These are phyloP conservation scores for Candida morakotiae DNA, from an alignment of 805 yeast genomes.

Conservation along the genomic window DNA sequence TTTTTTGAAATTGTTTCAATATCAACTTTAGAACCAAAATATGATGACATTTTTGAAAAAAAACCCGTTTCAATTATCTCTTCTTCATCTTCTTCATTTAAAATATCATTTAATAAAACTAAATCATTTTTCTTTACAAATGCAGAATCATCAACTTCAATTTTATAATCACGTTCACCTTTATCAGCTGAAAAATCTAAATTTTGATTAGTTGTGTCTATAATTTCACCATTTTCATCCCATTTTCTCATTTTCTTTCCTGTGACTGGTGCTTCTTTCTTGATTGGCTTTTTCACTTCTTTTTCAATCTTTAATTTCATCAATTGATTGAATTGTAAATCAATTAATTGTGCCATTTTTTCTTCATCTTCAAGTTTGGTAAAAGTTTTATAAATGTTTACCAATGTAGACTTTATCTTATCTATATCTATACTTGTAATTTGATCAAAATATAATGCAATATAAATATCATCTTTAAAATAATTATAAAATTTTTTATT, in stretches of 20 bases:
- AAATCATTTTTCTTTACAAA: slow-evolving; percentile 35
- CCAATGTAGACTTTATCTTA: slow-evolving; percentile 27
- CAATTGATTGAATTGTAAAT: slow-evolving; percentile 35
- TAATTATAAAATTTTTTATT: slow-evolving; percentile 34
- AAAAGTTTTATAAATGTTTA: slow-evolving; percentile 30
- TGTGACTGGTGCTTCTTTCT: slow-evolving; percentile 2
- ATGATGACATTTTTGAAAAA: slow-evolving; percentile 31
- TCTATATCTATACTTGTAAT: slow-evolving; percentile 38
- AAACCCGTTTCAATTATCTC: slow-evolving; percentile 17
- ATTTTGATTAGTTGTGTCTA: slow-evolving; percentile 19
- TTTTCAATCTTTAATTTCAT: slow-evolving; percentile 23
- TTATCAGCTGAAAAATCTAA: slow-evolving; percentile 30
- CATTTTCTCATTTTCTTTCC: slow-evolving; percentile 40
- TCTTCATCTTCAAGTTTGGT: slow-evolving; percentile 23
- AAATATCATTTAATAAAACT: slow-evolving; percentile 35
- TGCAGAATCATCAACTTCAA: slow-evolving; percentile 26
- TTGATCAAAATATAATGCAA: slow-evolving; percentile 35
- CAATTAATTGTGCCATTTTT: slow-evolving; percentile 32
- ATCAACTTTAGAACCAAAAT: slow-evolving; percentile 39
- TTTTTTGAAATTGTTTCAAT: slow-evolving; percentile 60
- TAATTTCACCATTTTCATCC: slow-evolving; percentile 36
- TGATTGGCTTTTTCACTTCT: slow-evolving; percentile 3
- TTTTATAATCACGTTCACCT: slow-evolving; percentile 9
- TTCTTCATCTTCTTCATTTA: slow-evolving; percentile 27
- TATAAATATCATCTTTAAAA: slow-evolving; percentile 20